A percentile compares a stretch with the other conserved stretches of the same genome.
Evolutionary conservation across 1,284 basidiomycete genomes (phyloP).

Genomic region (Sanghuangporus sanghuang): DNA sequence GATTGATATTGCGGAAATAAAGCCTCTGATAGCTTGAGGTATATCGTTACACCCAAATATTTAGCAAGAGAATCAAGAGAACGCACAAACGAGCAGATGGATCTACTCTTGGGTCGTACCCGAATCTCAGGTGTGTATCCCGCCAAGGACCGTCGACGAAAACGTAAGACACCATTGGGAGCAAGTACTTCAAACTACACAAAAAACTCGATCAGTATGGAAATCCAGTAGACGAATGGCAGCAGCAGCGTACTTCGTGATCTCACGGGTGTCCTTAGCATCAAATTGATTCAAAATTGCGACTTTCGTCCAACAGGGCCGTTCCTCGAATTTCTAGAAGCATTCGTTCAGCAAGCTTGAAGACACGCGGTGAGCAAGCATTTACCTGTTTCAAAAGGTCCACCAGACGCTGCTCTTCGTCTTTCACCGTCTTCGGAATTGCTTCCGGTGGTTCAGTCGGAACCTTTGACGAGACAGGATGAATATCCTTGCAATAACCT

Average conservation of each 20-base stretch:
- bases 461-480: background rate
- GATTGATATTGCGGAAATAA: conserved; percentile 79
- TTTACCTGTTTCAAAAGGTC: conserved; percentile 11
- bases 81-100: conserved; percentile 67
- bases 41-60: background rate
- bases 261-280: conserved; percentile 59
- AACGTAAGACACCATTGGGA: conserved; percentile 75
- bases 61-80: conserved; percentile 7
- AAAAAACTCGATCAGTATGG: background rate
- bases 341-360: background rate
- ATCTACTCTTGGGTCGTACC: conserved; percentile 84
- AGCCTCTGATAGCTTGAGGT: conserved; percentile 69
- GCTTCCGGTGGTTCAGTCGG: conserved; percentile 2
- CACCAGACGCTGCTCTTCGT: conserved; percentile 4
- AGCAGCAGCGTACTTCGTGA: conserved; percentile 56
- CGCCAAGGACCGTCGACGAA: conserved; percentile 94
- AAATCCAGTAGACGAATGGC: background rate
- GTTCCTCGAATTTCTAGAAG: conserved; percentile 54
- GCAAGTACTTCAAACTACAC: conserved; percentile 62
- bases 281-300: conserved; percentile 82
- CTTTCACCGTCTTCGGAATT: background rate
- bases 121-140: conserved; percentile 82
- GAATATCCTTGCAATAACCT: background rate
- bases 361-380: background rate
- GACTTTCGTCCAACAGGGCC: conserved; percentile 87